Evolutionary conservation across 2,329 filamentous ascomycete genomes (phyloP).

Genomic region (Colletotrichum siamense): DNA sequence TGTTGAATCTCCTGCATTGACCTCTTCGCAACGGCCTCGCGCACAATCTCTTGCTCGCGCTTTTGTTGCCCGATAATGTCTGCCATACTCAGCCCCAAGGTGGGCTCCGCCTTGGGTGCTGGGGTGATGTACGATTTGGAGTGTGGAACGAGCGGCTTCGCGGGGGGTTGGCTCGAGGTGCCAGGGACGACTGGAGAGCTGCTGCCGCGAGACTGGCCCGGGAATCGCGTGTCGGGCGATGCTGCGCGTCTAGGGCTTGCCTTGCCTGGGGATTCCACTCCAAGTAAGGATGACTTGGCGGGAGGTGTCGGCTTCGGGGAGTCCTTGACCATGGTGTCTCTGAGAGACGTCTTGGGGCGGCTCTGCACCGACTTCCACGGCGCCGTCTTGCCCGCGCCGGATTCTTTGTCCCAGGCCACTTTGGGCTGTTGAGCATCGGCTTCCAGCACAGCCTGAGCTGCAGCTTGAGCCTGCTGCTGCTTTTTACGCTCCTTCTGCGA

Average conservation of each 20-base stretch:
- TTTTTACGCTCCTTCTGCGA: conserved; percentile 94
- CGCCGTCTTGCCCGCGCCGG: conserved; percentile 44
- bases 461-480: conserved; percentile 72
- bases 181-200: conserved; percentile 35
- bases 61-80: conserved; percentile 91
- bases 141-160: conserved; percentile 58
- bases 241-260: conserved; percentile 54
- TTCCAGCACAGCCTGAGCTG: conserved; percentile 46
- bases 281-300: conserved; percentile 48
- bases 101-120: conserved; percentile 65
- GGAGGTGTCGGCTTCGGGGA: conserved; percentile 29
- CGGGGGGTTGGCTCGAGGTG: conserved; percentile 32
- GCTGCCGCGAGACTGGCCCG: conserved; percentile 57
- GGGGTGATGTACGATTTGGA: conserved; percentile 65
- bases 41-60: conserved; percentile 81
- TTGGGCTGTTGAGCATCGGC: conserved; percentile 35
- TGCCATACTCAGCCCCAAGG: conserved; percentile 75
- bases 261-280: conserved; percentile 44
- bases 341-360: conserved; percentile 54
- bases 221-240: conserved; percentile 67
- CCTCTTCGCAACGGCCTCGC: conserved; percentile 84
- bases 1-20: conserved; percentile 94
- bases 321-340: conserved; percentile 49
- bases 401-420: conserved; percentile 50
- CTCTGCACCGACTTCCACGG: conserved; percentile 71